Evolutionary conservation across 208 protist species (phyloP), one percentile per base, ranked within the genome.

Genomic region (Leishmania gerbilli): DNA sequence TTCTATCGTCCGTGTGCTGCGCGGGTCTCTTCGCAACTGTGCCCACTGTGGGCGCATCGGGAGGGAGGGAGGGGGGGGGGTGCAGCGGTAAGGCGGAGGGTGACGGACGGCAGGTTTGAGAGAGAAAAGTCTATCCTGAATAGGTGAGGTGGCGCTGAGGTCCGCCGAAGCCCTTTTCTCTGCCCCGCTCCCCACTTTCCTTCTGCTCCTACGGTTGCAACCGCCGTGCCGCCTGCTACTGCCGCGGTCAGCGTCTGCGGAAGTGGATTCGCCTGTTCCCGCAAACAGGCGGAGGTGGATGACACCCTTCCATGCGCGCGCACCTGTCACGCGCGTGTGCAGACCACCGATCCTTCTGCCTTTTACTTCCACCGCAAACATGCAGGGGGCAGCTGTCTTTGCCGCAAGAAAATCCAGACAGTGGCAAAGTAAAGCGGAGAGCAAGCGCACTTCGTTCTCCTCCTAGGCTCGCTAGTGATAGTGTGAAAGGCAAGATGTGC

Each of bases 261-360:
- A 69, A 1, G 64, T 69, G 8, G 7, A 19, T 40, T 19, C 21
- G 31, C 64, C 27, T 21, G 0, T 17, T 5, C n/a, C 19, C 13
- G 17, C 21, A 42, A 15, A 42, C 11, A 6, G n/a, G 8, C 34
- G 31, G 5, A 34, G 34, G 64, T 21, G 17, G 15, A n/a, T 9
- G 64, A 42, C 34, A 11, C 64, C 64, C 31, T 19, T 42, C 31
- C 64, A 45, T 40, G 21, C n/a, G 15, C 37, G 27, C 58, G 34
- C 42, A 65, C 40, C 58, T 45, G 69, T 19, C 60, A 60, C 56
- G 56, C 74, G 58, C 67, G 58, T 51, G 56, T 31, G 71, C 71
- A 40, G 15, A 17, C 21, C 47, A 24, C 40, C 71, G 31, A 19
- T 75, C 47, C n/a, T 75, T 75, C 27, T 56, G 3, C n/a, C 37